phyloP scores from a whole-genome alignment of 1,284 basidiomycete genomes.

The Ceratorhiza oryzae-sativae region DNA sequence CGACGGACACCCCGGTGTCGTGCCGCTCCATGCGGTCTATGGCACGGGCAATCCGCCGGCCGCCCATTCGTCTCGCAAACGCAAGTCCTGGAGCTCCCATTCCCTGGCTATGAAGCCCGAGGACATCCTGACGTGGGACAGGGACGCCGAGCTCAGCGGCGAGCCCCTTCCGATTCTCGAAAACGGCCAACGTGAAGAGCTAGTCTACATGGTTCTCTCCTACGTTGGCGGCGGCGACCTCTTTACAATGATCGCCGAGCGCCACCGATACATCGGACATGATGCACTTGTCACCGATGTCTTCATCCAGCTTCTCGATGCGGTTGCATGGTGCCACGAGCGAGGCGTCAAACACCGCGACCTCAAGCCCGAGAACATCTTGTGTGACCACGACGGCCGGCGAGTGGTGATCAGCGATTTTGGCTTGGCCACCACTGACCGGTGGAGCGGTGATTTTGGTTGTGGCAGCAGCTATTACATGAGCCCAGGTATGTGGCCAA shows the following conservation, averaged over 20 bases:
- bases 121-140: constrained; percentile 27
- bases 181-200: constrained; percentile 19
- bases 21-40: constrained; percentile 87
- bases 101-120: constrained; percentile 9
- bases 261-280: constrained; percentile 37
- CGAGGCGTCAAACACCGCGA: constrained; percentile 91
- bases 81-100: constrained; percentile 56
- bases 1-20: constrained; percentile 80
- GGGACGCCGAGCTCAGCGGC: constrained; percentile 37
- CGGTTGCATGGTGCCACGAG: constrained; percentile 40
- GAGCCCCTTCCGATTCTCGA: constrained; percentile 34
- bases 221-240: constrained; percentile 42
- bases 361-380: constrained; percentile 96
- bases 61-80: constrained; percentile 56
- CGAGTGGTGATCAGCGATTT: constrained; percentile 94
- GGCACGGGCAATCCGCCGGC: constrained; percentile 65
- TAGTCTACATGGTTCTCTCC: constrained; percentile 40
- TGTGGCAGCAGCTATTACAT: constrained; percentile 97
- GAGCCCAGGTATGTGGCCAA: constrained; percentile 74
- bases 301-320: constrained; percentile 41
- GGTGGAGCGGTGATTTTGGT: constrained; percentile 87
- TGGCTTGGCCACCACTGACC: constrained; percentile 93
- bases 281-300: constrained; percentile 28
- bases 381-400: constrained; percentile 72
- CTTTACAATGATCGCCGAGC: constrained; percentile 41